Evolutionary conservation across 768 basidiomycete species (phyloP), one percentile per base, ranked within the genome.

Genomic region (Suillus ampliporus): DNA sequence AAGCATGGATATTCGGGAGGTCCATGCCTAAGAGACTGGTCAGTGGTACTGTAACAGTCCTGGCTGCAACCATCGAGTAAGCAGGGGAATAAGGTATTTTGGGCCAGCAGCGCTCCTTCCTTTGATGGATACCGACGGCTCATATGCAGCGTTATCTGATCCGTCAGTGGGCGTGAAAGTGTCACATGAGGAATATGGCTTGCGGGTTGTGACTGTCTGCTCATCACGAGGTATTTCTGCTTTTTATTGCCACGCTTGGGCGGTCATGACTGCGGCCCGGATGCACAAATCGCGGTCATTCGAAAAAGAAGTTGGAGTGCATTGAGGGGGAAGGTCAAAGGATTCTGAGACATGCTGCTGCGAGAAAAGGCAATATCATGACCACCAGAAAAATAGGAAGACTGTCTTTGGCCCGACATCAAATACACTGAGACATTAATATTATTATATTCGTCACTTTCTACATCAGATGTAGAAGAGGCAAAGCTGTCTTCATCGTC

Each of bases 21-120:
- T 59, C 61, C 51, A 46, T 75, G 74, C 9, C 69, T 68, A 40
- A 76, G 72, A 1, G 74, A 76, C 35, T 68, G 68, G 63, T 72
- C 73, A 7, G 70, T 68, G 11, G 60, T 46, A n/a, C 69, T 74
- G 19, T 66, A 53, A 62, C 74, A 76, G 46, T 76, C 31, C 9
- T 74, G 71, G n/a, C 26, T 53, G 62, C 74, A 76, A 38, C 64
- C 64, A 34, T 68, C 54, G 37, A 74, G 37, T 0, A 46, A 6
- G 48, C 74, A 75, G 26, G 66, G 64, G 21, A 68, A 75, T 3
- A 60, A 6, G 34, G 63, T 67, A 56, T 15, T 56, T 63, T 7
- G 5, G 28, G 67, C n/a, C 23, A 38, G 56, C n/a, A 23, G 15
- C 31, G 38, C 17, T 21, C 1, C 23, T 31, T 47, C 46, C 46